phyloP scores from a whole-genome alignment of 768 basidiomycete genomes.

The Psilocybe sp. region DNA sequence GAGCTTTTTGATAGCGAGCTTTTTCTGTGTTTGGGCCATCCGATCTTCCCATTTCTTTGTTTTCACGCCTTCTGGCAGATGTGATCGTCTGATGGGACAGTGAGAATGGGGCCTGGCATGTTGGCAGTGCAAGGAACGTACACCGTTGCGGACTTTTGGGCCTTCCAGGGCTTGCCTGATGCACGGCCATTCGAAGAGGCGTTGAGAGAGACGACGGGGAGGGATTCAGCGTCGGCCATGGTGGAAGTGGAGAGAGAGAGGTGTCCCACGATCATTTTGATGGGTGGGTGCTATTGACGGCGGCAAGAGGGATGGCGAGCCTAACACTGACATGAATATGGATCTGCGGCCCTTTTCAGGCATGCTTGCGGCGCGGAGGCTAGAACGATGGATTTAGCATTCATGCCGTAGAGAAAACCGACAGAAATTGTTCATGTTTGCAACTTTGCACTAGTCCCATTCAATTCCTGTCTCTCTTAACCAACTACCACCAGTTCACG shows the following conservation, averaged over 20 bases:
- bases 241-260: slow-evolving; percentile 12
- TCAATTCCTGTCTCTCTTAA: no score
- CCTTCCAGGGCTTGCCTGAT: slow-evolving; percentile 73
- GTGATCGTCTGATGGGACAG: slow-evolving; percentile 52
- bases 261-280: slow-evolving; percentile 14
- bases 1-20: slow-evolving; percentile 69
- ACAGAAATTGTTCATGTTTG: slow-evolving; percentile 22
- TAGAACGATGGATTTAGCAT: background rate
- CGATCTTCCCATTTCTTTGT: slow-evolving; percentile 66
- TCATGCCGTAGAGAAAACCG: slow-evolving; percentile 7
- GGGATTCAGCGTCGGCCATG: slow-evolving; percentile 18
- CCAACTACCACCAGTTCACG: no score
- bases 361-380: no score
- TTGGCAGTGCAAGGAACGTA: slow-evolving; percentile 23
- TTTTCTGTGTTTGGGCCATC: slow-evolving; percentile 65
- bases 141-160: slow-evolving; percentile 47
- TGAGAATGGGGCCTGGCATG: slow-evolving; percentile 6
- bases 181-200: slow-evolving; percentile 63
- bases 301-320: no score
- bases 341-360: no score
- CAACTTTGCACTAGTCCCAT: background rate
- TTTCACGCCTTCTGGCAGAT: slow-evolving; percentile 62
- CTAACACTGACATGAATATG: no score
- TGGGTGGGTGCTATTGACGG: background rate
- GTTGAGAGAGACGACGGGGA: slow-evolving; percentile 38